Evolutionary conservation across 2,329 filamentous ascomycete species (phyloP).

Genomic region (Simplicillium sp.): DNA sequence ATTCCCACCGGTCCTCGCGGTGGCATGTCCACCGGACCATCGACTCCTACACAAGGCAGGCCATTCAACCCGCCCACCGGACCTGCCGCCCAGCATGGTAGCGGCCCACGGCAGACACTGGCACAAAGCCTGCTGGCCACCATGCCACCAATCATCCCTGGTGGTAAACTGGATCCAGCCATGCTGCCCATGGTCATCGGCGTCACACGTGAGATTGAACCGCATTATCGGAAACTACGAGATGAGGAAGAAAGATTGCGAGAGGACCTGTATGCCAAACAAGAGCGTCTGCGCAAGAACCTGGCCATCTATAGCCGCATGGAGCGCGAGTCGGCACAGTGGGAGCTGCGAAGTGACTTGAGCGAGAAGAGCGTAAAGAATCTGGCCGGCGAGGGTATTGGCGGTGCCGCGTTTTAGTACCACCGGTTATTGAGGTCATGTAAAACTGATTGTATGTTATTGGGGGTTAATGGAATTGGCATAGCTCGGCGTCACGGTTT

Average conservation of each 20-base stretch:
- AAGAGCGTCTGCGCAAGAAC: constrained; percentile 44
- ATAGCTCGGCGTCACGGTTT: background rate
- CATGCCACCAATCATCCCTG: constrained; percentile 41
- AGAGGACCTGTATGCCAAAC: constrained; percentile 40
- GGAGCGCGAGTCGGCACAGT: constrained; percentile 42
- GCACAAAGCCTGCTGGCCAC: constrained; percentile 42
- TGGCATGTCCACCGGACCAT: constrained; percentile 10
- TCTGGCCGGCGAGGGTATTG: constrained; percentile 44
- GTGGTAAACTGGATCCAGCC: constrained; percentile 43
- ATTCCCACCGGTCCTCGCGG: constrained; percentile 38
- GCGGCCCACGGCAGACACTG: constrained; percentile 31
- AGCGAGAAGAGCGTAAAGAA: constrained; percentile 48
- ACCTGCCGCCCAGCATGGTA: constrained; percentile 31
- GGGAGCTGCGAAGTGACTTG: constrained; percentile 46
- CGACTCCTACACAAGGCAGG: constrained; percentile 29
- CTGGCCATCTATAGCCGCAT: constrained; percentile 44
- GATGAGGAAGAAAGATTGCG: constrained; percentile 50
- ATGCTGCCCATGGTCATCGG: constrained; percentile 33
- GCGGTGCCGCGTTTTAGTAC: constrained; percentile 42
- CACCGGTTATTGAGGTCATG: background rate
- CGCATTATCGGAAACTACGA: constrained; percentile 42
- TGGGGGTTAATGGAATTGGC: background rate
- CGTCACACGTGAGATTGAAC: constrained; percentile 42
- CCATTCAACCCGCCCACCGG: constrained; percentile 51
- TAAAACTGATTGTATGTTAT: background rate